Evolutionary conservation across 345 rosid species (phyloP), one percentile per base, ranked within the genome.

Genomic region (Syzygium aromaticum): DNA sequence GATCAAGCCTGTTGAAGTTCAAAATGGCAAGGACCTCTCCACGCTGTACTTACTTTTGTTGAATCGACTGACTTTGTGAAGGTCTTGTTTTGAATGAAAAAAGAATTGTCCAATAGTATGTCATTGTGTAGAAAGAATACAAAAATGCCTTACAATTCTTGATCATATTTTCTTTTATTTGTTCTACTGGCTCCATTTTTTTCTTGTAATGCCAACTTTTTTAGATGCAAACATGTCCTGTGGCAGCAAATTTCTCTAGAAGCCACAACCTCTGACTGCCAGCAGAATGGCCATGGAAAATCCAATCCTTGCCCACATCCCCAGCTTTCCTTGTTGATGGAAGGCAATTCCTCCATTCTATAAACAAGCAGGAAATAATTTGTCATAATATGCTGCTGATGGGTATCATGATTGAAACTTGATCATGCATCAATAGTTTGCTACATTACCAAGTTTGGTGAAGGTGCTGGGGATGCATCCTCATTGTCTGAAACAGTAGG

Each of bases 391-490:
- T 73, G 40, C 25, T 67, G 52, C 67, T 49, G 40, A 43, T 63
- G 27, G 21, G 25, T 22, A 15, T 51, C 43, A 28, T 51, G 57
- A 52, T 52, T 52, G 8, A 28, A 84, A 63, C 46, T 8, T 22
- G 78, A 86, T 53, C 86, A 84, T 84, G 84, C 49, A 51, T 30
- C 52, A 27, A 73, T 33, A 11, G 40, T 25, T 52, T 73, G 88
- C 85, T 86, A 38, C 54, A 51, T 90, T 92, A 95, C 95, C 95
- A 90, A 88, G 85, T 91, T 92, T 63, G 99, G 98, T 21, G 98
- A 92, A 89, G 98, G 98, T 87, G 98, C 98, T 63, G 98, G 99
- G 51, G 93, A 89, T 30, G 93, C 91, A 85, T 94, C 98, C 67
- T 93, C 94, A 5, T 94, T 84, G 52, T 89, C 93, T 86, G 95